These are phyloP conservation scores for Botrytis aclada DNA, from an alignment of 2,329 filamentous ascomycete species.

Conservation along the genomic window DNA sequence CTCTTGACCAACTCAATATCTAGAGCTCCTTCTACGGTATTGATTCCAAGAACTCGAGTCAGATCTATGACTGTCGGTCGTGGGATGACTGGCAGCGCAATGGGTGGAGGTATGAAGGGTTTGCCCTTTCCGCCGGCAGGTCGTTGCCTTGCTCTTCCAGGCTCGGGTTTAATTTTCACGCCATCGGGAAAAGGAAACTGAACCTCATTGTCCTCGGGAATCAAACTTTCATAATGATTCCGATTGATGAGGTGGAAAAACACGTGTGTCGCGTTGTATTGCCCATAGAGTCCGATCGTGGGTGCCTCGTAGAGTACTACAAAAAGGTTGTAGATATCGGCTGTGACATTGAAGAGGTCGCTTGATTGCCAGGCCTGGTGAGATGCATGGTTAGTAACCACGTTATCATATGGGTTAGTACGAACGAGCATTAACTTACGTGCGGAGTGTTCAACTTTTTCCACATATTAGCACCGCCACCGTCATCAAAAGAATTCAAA, in stretches of 20 bases:
- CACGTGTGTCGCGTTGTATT: neutral
- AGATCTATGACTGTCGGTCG: neutral
- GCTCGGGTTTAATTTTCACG: neutral
- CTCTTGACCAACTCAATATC: neutral
- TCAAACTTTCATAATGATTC: neutral
- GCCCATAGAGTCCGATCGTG: neutral
- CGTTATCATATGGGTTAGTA: too few species aligned
- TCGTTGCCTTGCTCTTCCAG: neutral
- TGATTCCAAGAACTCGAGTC: neutral
- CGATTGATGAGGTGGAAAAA: neutral
- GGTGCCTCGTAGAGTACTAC: neutral
- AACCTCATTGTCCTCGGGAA: neutral
- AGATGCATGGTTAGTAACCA: neutral
- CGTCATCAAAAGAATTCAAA: neutral
- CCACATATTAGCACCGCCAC: neutral
- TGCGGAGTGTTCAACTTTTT: neutral
- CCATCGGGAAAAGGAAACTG: slow-evolving; percentile 11
- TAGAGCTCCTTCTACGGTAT: neutral
- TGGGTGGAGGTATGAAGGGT: neutral
- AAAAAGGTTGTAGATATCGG: slow-evolving; percentile 8
- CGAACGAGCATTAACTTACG: neutral
- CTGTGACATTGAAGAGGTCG: neutral
- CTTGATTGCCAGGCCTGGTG: slow-evolving; percentile 4
- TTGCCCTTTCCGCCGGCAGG: neutral
- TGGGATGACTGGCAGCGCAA: neutral